Conservation (phyloP, 257 asterid genomes). For the Rhazya stricta region DNA sequence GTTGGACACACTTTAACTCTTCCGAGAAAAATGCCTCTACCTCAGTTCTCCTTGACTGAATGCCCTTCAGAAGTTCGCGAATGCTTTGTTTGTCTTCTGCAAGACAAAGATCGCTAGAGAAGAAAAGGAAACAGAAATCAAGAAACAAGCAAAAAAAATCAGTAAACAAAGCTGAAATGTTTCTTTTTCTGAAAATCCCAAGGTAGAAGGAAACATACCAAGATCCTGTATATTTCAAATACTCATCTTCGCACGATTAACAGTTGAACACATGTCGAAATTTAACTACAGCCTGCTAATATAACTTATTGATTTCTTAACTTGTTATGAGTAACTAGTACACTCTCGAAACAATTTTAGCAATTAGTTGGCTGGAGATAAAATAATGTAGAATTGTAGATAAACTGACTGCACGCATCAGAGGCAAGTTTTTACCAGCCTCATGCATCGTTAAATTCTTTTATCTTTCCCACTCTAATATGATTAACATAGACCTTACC, state of each 20-base stretch:
- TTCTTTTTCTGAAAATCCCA: background rate
- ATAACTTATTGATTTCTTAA: too few species aligned
- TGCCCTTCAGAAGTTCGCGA: background rate
- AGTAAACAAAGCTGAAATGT: too few species aligned
- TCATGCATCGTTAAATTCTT: background rate
- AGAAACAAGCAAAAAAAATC: background rate
- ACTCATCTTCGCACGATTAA: too few species aligned
- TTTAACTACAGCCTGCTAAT: too few species aligned
- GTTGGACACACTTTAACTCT: background rate
- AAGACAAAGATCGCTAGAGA: background rate
- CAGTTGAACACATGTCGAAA: too few species aligned
- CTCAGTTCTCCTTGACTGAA: constrained; percentile 4
- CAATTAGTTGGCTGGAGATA: too few species aligned
- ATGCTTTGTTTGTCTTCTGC: background rate
- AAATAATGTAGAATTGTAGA: too few species aligned
- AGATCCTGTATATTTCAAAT: too few species aligned
- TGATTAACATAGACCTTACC: background rate
- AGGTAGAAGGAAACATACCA: background rate
- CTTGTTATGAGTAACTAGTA: too few species aligned
- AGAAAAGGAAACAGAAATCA: background rate
- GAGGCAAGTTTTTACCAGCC: too few species aligned
- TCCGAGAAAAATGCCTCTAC: background rate
- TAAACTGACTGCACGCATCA: too few species aligned
- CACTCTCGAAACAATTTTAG: too few species aligned
- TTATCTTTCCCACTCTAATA: background rate